Base-by-base conservation (phyloP, 1,139 yeast genomes). In the Nakaseomyces nivariensis region DNA sequence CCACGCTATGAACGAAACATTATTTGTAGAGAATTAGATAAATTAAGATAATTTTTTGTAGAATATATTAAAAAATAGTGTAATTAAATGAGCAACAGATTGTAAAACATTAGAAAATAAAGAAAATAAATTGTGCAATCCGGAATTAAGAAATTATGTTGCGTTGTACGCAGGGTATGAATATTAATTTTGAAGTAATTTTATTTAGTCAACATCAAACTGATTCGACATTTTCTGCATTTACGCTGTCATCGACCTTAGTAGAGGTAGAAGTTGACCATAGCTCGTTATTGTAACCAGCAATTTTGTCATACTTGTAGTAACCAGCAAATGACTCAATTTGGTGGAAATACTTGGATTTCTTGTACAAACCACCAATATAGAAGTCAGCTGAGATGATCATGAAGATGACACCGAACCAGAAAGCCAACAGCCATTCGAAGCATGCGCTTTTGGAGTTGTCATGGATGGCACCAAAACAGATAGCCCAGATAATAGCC, bases 401-500 rank as follows among this genome's bases (percentile, higher is more conserved):
- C n/a, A 84, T 64, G 59, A 83, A 76, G 56, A 85, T 73, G 44
- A 82, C 64, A 10, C 95, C 94, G 62, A 86, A 88, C 79, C 86
- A 82, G 68, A 82, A 89, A 7, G 89, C 81, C 47, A 88, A 68
- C 5, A 79, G 63, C 97, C 97, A 89, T 66, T 89, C 97, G 65
- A 84, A 80, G 8, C 70, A 69, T 3, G 78, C 87, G 13, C 74
- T 68, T 13, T 73, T 67, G 42, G 72, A 67, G 7, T 69, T 53
- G 40, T 70, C 75, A 1, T 74, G 70, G 51, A 72, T 69, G 3
- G 67, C 75, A 11, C 81, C 90, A 60, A 87, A 89, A 40, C 78
- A 73, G 27, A 83, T 67, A 4, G 92, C 95, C 61, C 86, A 74
- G 0, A 71, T 78, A 29, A 83, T 70, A 1, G 95, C 95, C n/a